Conservation (phyloP, 768 basidiomycete genomes). For the Termitomyces sp. region DNA sequence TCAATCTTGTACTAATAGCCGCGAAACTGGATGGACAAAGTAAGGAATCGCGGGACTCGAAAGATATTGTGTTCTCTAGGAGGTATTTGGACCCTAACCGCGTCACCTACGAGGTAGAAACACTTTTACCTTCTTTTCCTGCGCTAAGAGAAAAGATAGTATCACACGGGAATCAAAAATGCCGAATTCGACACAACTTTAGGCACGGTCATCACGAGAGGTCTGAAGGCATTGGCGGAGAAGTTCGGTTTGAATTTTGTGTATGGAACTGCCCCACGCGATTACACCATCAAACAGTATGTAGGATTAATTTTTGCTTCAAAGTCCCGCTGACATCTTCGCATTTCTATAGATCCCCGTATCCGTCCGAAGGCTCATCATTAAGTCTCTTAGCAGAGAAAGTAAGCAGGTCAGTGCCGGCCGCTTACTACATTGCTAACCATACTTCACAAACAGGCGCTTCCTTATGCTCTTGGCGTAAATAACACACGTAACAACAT, state of each 20-base stretch:
- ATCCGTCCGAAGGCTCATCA: conserved; percentile 53
- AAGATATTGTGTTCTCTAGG: conserved; percentile 57
- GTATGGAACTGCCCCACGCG: conserved; percentile 73
- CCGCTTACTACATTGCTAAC: neutral
- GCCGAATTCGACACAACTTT: conserved; percentile 53
- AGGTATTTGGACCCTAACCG: conserved; percentile 80
- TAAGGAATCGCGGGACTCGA: neutral
- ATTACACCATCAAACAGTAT: conserved; percentile 63
- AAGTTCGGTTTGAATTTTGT: conserved; percentile 55
- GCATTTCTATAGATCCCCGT: conserved; percentile 41
- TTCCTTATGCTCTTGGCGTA: conserved; percentile 49
- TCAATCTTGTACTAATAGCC: conserved; percentile 21
- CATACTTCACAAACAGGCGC: conserved; percentile 27
- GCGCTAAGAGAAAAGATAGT: conserved; percentile 30
- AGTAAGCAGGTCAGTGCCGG: conserved; percentile 19
- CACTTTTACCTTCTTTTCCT: neutral
- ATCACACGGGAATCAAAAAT: conserved; percentile 53
- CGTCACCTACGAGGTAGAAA: conserved; percentile 62
- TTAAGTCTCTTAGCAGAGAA: conserved; percentile 53
- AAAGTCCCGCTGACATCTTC: conserved; percentile 1
- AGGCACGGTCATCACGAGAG: conserved; percentile 49
- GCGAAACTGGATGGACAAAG: conserved; percentile 32
- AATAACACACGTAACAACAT: conserved; percentile 58
- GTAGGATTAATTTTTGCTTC: conserved; percentile 10
- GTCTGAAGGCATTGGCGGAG: conserved; percentile 45